Evolutionary conservation across 371 early-diverging fungal genomes (phyloP).

Genomic region (Lichtheimia corymbifera): DNA sequence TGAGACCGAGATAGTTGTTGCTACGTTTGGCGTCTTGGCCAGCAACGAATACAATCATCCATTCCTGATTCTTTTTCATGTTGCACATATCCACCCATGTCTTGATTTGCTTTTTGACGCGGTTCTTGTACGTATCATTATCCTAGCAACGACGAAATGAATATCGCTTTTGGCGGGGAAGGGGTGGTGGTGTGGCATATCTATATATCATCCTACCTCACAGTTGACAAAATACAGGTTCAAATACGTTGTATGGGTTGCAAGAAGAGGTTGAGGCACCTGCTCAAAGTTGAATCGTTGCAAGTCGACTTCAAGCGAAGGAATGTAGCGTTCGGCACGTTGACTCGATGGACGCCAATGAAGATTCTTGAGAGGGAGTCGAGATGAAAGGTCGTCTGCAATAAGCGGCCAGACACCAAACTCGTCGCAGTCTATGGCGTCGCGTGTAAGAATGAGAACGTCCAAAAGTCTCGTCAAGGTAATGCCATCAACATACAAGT

Average conservation of each 20-base stretch:
- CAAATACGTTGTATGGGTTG: slow-evolving; percentile 68
- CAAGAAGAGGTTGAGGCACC: slow-evolving; percentile 57
- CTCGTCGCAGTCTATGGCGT: slow-evolving; percentile 67
- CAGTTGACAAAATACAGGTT: slow-evolving; percentile 84
- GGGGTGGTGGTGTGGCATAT: slow-evolving; percentile 38
- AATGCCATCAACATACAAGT: slow-evolving; percentile 29
- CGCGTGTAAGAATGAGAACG: background rate
- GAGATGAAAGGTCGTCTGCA: slow-evolving; percentile 65
- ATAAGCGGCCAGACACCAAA: slow-evolving; percentile 78
- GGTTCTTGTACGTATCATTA: slow-evolving; percentile 78
- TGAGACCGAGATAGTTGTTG: slow-evolving; percentile 66
- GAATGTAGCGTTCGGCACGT: slow-evolving; percentile 60
- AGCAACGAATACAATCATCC: slow-evolving; percentile 87
- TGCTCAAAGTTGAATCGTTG: slow-evolving; percentile 60
- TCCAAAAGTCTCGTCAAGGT: no score
- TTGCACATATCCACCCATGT: slow-evolving; percentile 81
- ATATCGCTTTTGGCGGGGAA: slow-evolving; percentile 31
- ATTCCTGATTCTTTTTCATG: slow-evolving; percentile 86
- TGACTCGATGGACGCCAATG: slow-evolving; percentile 81
- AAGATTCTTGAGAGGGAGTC: slow-evolving; percentile 83
- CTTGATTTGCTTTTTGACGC: slow-evolving; percentile 73
- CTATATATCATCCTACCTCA: slow-evolving; percentile 59
- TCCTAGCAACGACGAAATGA: slow-evolving; percentile 82
- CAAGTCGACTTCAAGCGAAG: slow-evolving; percentile 69
- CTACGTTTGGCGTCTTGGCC: slow-evolving; percentile 64